These are phyloP conservation scores for Stromatinia cepivora DNA, from an alignment of 2,329 filamentous ascomycete species.

Conservation along the genomic window DNA sequence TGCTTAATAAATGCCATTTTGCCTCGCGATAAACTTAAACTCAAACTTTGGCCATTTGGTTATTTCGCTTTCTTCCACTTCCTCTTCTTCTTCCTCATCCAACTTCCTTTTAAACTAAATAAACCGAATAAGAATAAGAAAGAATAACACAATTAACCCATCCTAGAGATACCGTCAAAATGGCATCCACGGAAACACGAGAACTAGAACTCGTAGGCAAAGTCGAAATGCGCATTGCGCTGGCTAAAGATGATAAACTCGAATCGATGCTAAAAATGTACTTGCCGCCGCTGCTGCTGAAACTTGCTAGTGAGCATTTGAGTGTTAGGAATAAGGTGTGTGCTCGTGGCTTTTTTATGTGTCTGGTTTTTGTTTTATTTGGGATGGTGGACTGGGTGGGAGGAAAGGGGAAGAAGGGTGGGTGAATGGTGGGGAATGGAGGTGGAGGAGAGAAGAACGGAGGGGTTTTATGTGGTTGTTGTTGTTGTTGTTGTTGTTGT, in stretches of 20 bases:
- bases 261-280: conserved; percentile 76
- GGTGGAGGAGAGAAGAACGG: no score
- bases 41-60: no score
- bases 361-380: neutral
- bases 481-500: no score
- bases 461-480: no score
- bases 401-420: neutral
- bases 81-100: neutral
- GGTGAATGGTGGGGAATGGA: neutral
- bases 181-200: conserved; percentile 35
- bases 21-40: neutral
- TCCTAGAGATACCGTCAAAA: neutral
- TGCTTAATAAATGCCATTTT: neutral
- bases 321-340: conserved; percentile 75
- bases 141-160: neutral
- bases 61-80: neutral
- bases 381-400: neutral
- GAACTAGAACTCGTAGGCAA: conserved; percentile 83
- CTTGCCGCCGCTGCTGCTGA: conserved; percentile 78
- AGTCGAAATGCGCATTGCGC: conserved; percentile 70
- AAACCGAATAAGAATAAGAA: neutral
- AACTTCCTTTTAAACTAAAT: neutral
- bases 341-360: conserved; percentile 15
- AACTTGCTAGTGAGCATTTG: conserved; percentile 77
- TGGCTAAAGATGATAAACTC: conserved; percentile 82